These are phyloP conservation scores for Apiospora hydei DNA, from an alignment of 2,329 filamentous ascomycete species.

Conservation along the genomic window DNA sequence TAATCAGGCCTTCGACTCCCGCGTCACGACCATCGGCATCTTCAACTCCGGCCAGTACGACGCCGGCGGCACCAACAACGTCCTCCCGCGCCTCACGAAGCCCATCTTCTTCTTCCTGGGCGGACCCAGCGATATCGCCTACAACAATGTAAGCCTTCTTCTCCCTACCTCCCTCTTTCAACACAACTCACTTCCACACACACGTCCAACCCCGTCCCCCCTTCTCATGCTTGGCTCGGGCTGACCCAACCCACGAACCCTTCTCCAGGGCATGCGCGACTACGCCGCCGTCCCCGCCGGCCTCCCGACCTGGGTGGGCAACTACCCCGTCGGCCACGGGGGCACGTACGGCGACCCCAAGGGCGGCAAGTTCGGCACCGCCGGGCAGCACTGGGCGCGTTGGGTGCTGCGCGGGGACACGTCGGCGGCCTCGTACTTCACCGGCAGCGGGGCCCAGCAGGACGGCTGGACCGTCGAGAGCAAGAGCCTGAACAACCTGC, in stretches of 20 bases:
- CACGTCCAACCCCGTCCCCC: not conserved
- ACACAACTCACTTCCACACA: too few relatives aligned
- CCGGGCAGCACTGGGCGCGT: conserved; percentile 17
- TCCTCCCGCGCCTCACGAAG: conserved; percentile 1
- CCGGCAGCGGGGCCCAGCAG: conserved; percentile 7
- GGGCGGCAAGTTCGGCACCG: conserved; percentile 23
- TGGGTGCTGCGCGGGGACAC: conserved; percentile 23
- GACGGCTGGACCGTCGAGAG: conserved; percentile 15
- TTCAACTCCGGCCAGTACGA: conserved; percentile 22
- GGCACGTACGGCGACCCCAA: conserved; percentile 22
- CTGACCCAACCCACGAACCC: not conserved
- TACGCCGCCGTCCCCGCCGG: not conserved
- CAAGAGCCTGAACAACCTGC: conserved; percentile 21
- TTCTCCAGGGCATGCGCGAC: conserved; percentile 19
- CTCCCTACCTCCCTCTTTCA: too few relatives aligned
- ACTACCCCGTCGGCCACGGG: conserved; percentile 19
- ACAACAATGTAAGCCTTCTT: conserved; percentile 12
- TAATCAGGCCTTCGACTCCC: conserved; percentile 12
- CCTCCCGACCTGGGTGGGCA: conserved; percentile 19
- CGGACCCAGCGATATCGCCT: conserved; percentile 18
- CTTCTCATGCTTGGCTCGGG: too few relatives aligned
- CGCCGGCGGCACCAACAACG: conserved; percentile 15
- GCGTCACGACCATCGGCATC: conserved; percentile 20
- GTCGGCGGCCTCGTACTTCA: conserved; percentile 23
- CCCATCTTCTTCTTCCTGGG: conserved; percentile 24